Conservation (phyloP, 306 rosid genomes). For the Quercus bicolor region DNA sequence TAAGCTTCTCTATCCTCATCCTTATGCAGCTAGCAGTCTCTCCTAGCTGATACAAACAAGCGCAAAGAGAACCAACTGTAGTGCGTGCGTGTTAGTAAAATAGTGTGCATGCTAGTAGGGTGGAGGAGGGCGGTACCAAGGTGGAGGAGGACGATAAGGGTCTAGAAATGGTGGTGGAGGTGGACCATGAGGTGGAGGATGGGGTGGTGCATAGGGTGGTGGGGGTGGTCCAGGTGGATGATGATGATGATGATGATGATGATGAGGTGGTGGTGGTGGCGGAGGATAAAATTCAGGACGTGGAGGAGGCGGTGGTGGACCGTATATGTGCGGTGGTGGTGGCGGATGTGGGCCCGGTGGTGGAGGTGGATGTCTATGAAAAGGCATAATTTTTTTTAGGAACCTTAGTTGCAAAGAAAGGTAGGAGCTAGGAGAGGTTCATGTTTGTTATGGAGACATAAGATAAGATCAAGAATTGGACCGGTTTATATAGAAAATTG, state of each 20-base stretch:
- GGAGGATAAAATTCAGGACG: neutral
- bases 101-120: neutral
- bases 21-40: neutral
- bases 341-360: constrained; percentile 17
- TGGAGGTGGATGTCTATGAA: constrained; percentile 1
- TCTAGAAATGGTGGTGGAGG: constrained; percentile 23
- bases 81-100: neutral
- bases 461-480: neutral
- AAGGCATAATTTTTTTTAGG: neutral
- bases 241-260: neutral
- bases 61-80: no score
- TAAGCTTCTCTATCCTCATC: neutral
- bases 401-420: no score
- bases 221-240: constrained; percentile 28
- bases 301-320: neutral
- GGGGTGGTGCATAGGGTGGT: constrained; percentile 12
- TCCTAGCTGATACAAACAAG: neutral
- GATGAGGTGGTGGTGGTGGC: constrained; percentile 1
- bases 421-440: no score
- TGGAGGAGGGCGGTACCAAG: constrained; percentile 18
- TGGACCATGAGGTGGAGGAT: constrained; percentile 17
- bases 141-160: constrained; percentile 21
- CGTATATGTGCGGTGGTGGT: neutral
- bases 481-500: neutral
- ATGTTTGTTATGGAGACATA: neutral